A percentile compares a stretch with the other conserved stretches of the same genome.
Evolutionary conservation across 257 asterid species (phyloP).

Genomic region (Nicotiana tomentosiformis): DNA sequence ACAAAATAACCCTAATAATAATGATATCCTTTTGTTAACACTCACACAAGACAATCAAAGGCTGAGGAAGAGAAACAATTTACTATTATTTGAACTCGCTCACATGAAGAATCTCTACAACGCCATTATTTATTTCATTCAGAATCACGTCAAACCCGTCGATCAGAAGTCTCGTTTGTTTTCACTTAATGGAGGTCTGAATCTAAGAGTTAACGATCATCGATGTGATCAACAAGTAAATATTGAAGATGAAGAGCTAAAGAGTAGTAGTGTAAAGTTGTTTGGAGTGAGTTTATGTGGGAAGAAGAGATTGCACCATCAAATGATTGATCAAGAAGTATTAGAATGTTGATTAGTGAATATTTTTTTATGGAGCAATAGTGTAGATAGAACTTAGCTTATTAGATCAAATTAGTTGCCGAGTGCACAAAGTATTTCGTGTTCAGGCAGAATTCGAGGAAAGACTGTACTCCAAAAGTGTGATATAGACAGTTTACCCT

Average conservation of each 20-base stretch:
- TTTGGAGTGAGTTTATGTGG: constrained; percentile 5
- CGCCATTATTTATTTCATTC: constrained; percentile 80
- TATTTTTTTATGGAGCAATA: background rate
- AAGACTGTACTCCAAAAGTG: fast-evolving
- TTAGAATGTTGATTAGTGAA: constrained; percentile 8
- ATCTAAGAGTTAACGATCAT: background rate
- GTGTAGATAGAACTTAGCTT: background rate
- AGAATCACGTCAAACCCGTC: constrained; percentile 75
- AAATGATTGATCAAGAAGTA: background rate
- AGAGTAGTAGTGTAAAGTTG: background rate
- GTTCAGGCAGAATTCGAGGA: too few relatives aligned
- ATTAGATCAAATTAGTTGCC: background rate
- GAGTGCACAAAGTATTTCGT: too few relatives aligned
- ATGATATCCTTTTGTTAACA: constrained; percentile 6
- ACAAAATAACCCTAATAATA: background rate
- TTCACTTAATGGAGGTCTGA: background rate
- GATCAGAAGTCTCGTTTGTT: constrained; percentile 11
- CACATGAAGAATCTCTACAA: constrained; percentile 85
- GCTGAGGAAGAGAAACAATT: constrained; percentile 67
- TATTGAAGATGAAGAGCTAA: background rate
- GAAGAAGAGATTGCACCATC: constrained; percentile 1
- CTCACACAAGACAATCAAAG: constrained; percentile 80
- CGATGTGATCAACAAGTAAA: background rate
- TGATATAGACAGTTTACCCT: too few relatives aligned
- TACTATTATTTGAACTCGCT: constrained; percentile 68